phyloP scores from a whole-genome alignment of 306 rosid genomes.

The Sechiopsis laciniata region DNA sequence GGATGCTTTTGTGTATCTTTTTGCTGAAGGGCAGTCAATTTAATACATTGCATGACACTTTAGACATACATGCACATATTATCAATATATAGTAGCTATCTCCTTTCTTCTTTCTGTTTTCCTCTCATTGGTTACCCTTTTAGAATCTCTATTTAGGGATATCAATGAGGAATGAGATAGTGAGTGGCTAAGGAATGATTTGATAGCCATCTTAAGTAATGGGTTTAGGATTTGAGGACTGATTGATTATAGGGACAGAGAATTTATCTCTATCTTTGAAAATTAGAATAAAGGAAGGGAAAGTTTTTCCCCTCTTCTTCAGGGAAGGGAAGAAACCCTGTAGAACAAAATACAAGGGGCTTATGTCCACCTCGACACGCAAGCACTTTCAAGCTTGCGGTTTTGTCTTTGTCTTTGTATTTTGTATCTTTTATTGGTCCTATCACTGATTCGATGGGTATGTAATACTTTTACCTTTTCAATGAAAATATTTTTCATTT shows the following conservation, averaged over 20 bases:
- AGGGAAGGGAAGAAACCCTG: not conserved
- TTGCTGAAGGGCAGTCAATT: constrained; percentile 1
- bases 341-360: no score
- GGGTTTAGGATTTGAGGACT: not conserved
- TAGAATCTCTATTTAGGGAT: not conserved
- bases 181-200: not conserved
- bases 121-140: not conserved
- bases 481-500: no score
- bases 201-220: not conserved
- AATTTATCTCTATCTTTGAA: not conserved
- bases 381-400: no score
- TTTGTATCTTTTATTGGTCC: no score
- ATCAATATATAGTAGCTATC: not conserved
- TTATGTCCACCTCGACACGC: no score
- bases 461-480: no score
- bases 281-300: not conserved
- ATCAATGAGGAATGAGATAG: not conserved
- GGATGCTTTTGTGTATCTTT: not conserved
- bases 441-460: no score
- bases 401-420: no score
- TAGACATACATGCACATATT: no score
- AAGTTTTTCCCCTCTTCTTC: not conserved
- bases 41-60: not conserved
- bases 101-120: not conserved
- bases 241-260: not conserved